phyloP scores from a whole-genome alignment of 495 filamentous ascomycete genomes.

The Aspergillus baeticus region DNA sequence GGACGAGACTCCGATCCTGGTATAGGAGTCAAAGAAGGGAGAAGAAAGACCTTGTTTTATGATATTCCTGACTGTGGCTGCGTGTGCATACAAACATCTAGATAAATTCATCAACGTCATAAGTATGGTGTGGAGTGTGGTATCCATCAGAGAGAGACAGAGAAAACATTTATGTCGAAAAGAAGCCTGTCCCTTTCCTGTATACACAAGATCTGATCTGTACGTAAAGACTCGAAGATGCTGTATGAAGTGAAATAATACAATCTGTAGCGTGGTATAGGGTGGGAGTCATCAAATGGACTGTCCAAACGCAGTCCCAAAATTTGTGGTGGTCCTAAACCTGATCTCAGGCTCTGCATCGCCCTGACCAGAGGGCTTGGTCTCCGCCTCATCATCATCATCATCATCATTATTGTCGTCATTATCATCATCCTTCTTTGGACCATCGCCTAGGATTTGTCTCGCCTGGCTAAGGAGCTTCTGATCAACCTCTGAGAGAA shows the following conservation, averaged over 20 bases:
- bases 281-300: conserved; percentile 11
- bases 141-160: conserved; percentile 9
- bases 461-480: conserved; percentile 43
- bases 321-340: conserved; percentile 60
- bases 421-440: conserved; percentile 15
- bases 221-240: background rate
- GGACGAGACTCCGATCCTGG: background rate
- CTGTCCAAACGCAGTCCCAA: conserved; percentile 53
- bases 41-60: background rate
- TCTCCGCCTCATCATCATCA: conserved; percentile 23
- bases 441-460: conserved; percentile 22
- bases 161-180: background rate
- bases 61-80: background rate
- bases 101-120: background rate
- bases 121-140: conserved; percentile 1
- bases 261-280: too few species aligned
- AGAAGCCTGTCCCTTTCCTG: background rate
- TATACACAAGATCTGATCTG: too few species aligned
- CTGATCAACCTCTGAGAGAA: conserved; percentile 41
- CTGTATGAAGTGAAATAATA: conserved; percentile 16
- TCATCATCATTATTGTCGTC: conserved; percentile 23
- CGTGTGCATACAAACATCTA: conserved; percentile 1
- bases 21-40: background rate
- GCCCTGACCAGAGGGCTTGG: conserved; percentile 23
- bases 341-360: conserved; percentile 58